Evolutionary conservation across 164 flowering plant species (phyloP).

Genomic region (Annona cherimola): DNA sequence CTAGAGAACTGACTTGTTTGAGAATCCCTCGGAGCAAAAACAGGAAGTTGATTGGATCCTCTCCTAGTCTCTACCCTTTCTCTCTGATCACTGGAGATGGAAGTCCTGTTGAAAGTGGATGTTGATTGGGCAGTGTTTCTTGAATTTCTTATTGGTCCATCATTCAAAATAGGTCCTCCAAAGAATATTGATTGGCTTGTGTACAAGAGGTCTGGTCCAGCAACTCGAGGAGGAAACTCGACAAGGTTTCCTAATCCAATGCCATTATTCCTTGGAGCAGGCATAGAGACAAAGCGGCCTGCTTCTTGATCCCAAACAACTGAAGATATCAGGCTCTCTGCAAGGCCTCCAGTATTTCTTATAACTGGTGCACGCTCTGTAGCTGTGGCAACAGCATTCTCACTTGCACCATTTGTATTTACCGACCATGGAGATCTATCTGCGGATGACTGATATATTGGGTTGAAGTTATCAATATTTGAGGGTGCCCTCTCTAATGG

Average conservation of each 20-base stretch:
- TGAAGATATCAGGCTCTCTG: constrained; percentile 39
- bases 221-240: constrained; percentile 32
- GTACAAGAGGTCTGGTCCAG: constrained; percentile 58
- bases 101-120: constrained; percentile 30
- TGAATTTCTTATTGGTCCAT: constrained; percentile 30
- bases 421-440: constrained; percentile 56
- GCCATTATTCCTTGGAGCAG: constrained; percentile 24
- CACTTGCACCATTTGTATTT: constrained; percentile 31
- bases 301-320: constrained; percentile 85
- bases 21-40: constrained; percentile 72
- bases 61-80: constrained; percentile 58
- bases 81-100: constrained; percentile 38
- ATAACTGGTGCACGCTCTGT: constrained; percentile 19
- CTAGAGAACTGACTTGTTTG: constrained; percentile 34
- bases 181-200: constrained; percentile 89
- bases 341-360: constrained; percentile 21
- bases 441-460: constrained; percentile 56
- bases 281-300: constrained; percentile 63
- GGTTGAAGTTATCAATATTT: constrained; percentile 64
- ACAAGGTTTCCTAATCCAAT: background rate
- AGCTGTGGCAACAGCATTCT: constrained; percentile 19
- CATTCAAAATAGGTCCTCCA: constrained; percentile 75
- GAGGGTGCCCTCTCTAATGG: constrained; percentile 33
- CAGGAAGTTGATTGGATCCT: constrained; percentile 66
- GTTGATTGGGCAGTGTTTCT: constrained; percentile 20